These are phyloP conservation scores for Breviolum minutum DNA, from an alignment of 73 alveolate genomes.

Conservation along the genomic window DNA sequence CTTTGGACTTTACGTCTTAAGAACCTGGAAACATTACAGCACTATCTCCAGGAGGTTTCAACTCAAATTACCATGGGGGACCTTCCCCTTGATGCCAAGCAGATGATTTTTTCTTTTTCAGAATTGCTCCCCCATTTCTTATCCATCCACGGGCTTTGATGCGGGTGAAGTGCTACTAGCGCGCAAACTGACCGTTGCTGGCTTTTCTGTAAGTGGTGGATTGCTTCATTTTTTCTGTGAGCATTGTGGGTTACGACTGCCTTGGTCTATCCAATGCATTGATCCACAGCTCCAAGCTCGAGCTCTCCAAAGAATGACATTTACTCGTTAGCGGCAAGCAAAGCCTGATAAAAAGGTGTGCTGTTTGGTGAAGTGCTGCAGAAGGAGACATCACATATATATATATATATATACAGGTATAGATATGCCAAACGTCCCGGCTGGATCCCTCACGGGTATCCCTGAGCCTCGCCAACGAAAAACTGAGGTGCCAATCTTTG, in stretches of 20 bases:
- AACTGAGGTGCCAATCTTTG: constrained; percentile 55
- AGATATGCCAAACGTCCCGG: too few species aligned
- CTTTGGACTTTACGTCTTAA: neutral
- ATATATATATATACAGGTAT: too few species aligned
- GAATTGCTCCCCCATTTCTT: neutral
- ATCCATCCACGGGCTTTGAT: neutral
- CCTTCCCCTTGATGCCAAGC: neutral
- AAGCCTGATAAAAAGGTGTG: neutral
- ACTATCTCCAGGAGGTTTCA: neutral
- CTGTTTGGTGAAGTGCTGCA: neutral
- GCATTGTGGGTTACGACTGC: neutral
- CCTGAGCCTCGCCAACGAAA: too few species aligned
- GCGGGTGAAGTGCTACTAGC: neutral
- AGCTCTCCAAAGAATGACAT: neutral
- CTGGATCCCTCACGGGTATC: too few species aligned
- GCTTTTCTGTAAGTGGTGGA: neutral
- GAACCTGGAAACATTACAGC: neutral
- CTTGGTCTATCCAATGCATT: too few species aligned
- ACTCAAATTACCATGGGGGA: neutral
- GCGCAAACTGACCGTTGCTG: constrained; percentile 7
- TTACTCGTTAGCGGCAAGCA: neutral
- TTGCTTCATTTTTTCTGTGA: neutral
- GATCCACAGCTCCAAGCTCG: neutral
- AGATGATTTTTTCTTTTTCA: neutral
- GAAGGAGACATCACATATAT: constrained; percentile 13